Evolutionary conservation across 1,139 yeast genomes (phyloP), one percentile per base, ranked within the genome.

Genomic region (Blastobotrys aristatus): DNA sequence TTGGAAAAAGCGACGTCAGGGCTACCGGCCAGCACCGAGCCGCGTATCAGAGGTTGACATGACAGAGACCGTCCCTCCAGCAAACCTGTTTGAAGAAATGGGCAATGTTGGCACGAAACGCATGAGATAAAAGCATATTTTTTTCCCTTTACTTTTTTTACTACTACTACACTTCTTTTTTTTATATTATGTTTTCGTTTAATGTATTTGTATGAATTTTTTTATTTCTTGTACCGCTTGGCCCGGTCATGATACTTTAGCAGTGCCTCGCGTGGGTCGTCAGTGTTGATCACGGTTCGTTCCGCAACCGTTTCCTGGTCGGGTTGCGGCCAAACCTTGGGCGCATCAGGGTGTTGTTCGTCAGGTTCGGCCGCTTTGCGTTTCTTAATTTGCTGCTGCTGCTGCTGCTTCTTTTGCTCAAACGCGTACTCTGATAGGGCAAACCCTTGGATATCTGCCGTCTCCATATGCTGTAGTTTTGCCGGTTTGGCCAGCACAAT

Each of bases 61-160:
- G 87, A 72, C 80, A 66, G 71, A 77, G 52, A 78, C 80, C 3
- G 82, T 81, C 21, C 83, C 83, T 47, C 87, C 88, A 1, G 77
- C 72, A 41, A 79, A 77, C 42, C 69, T 82, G 53, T 69, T 82
- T 47, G 79, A 77, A 60, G 83, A 80, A 59, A 77, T 81, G 64
- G 82, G 59, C 20, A 53, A 48, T 22, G 77, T 60, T 48, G 57
- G 47, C 11, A 18, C 36, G 29, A 21, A 33, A 27, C 39, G 38
- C 27, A 31, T 24, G 38, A 22, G 29, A 33, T 24, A 24, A 24
- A 24, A 24, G 27, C 27, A 6, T 5, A 5, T 35, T 33, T 27
- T 10, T 14, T 32, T 38, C 18, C 20, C 41, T 26, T 18, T 22
- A 40, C n/a, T 37, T 41, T 41, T 33, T 37, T 2, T 33, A 33